Base-by-base conservation (phyloP, 352 stramenopile genomes). In the Globisporangium rhizosaccharum region DNA sequence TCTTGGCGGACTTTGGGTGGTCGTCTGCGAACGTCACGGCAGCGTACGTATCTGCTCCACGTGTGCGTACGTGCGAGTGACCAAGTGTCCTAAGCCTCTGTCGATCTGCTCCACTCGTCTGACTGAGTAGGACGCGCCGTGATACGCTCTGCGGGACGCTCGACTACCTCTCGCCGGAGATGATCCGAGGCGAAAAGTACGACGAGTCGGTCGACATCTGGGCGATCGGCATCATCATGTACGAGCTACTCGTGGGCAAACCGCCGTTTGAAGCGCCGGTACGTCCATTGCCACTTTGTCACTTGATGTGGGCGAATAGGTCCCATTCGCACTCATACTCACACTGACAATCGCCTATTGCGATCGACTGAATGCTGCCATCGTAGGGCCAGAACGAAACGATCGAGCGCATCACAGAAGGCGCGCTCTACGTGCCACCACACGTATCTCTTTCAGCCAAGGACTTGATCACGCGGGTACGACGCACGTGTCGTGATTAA, bases 1-100 rank as follows among this genome's bases (percentile, higher is more conserved):
- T 99, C 67, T 93, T 99, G 52, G 97, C 94, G 6, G 97, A 99
- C 70, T 99, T 99, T 76, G 98, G 98, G n/a, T 99, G 97, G 97
- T 99, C 96, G 0, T 97, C 66, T 70, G 75, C 82, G 17, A 92
- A 92, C 26, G 85, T 93, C 41, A 90, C 78, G 0, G 73, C 79
- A 25, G 68, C 76, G 83, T 93, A 76, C 53, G 76, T 72, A 11
- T 3, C 11, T 18, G 14, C 41, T 18, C 1, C 11, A 8, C 17
- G 11, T n/a, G 17, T 7, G 11, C 26, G 25, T 14, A 0, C 5
- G 2, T 10, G 33, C 7, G 33, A 14, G 7, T 12, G 8, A 2
- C 33, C 33, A 12, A 10, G 6, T 39, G 33, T 12, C 33, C 33
- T 39, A 12, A 39, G 33, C 9, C 1, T 17, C 0, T 18, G 18